Evolutionary conservation across 345 rosid genomes (phyloP).

Genomic region (Lumnitzera littorea): DNA sequence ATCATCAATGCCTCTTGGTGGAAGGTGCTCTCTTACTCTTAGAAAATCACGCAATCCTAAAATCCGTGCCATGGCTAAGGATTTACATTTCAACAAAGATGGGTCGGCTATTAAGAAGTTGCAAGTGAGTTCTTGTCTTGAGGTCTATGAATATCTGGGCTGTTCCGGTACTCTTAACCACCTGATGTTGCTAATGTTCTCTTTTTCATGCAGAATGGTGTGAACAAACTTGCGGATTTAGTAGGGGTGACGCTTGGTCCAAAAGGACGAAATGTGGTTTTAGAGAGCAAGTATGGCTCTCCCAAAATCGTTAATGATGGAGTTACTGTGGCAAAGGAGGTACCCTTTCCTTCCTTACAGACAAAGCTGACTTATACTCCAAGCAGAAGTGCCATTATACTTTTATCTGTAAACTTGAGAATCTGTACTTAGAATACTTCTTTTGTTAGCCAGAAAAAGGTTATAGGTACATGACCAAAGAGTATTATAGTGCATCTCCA

Average conservation of each 20-base stretch:
- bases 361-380: background rate
- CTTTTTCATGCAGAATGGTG: slow-evolving; percentile 56
- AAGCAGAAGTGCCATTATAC: no score
- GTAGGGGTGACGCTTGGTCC: slow-evolving; percentile 99
- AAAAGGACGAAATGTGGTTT: slow-evolving; percentile 91
- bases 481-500: no score
- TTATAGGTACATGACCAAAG: no score
- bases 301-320: slow-evolving; percentile 98
- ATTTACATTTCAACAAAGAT: slow-evolving; percentile 90
- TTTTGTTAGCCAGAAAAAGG: no score
- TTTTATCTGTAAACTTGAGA: no score
- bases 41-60: slow-evolving; percentile 43
- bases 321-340: slow-evolving; percentile 97
- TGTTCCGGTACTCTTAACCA: background rate
- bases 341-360: slow-evolving; percentile 8
- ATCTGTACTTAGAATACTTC: no score
- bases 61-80: slow-evolving; percentile 75
- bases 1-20: slow-evolving; percentile 47
- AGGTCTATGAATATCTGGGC: background rate
- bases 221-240: slow-evolving; percentile 94
- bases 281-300: slow-evolving; percentile 98
- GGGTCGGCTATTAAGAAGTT: slow-evolving; percentile 83
- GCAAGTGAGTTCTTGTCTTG: slow-evolving; percentile 47
- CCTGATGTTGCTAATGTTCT: background rate
- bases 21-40: slow-evolving; percentile 40